phyloP scores from a whole-genome alignment of 2,329 filamentous ascomycete genomes.

The Penicillium sp. region DNA sequence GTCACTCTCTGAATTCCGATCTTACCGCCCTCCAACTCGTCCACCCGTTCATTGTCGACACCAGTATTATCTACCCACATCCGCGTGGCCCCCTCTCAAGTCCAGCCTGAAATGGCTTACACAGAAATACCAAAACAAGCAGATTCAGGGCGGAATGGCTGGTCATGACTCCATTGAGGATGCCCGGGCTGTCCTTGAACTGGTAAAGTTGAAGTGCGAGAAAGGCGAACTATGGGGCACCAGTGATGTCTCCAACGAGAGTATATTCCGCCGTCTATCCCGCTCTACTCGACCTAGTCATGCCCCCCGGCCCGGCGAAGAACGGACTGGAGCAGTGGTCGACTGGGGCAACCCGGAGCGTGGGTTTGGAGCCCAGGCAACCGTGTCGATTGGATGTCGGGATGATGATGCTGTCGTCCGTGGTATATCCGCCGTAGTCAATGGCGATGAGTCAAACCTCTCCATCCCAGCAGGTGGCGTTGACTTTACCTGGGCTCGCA shows the following conservation, averaged over 20 bases:
- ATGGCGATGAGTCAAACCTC: constrained; percentile 45
- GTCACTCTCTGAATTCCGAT: constrained; percentile 49
- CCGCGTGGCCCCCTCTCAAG: constrained; percentile 85
- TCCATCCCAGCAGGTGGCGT: constrained; percentile 51
- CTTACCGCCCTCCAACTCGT: constrained; percentile 78
- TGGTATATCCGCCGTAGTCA: constrained; percentile 52
- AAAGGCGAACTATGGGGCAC: constrained; percentile 84
- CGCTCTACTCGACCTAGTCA: constrained; percentile 49
- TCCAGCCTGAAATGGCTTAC: constrained; percentile 85
- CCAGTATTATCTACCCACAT: constrained; percentile 83
- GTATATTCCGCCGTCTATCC: constrained; percentile 78
- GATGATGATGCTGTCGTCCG: constrained; percentile 57
- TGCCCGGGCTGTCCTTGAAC: constrained; percentile 81
- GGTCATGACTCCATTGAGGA: constrained; percentile 95
- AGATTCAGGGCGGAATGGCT: constrained; percentile 75
- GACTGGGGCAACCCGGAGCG: constrained; percentile 82
- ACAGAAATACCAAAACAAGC: constrained; percentile 77
- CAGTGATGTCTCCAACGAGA: constrained; percentile 73
- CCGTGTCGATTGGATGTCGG: constrained; percentile 54
- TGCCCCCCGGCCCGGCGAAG: constrained; percentile 26
- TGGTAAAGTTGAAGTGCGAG: constrained; percentile 94
- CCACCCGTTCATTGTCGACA: constrained; percentile 92
- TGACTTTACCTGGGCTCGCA: constrained; percentile 61
- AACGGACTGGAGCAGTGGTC: constrained; percentile 58
- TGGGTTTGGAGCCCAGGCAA: constrained; percentile 56